Evolutionary conservation across 495 filamentous ascomycete genomes (phyloP).

Genomic region (Aspergillus wentii): DNA sequence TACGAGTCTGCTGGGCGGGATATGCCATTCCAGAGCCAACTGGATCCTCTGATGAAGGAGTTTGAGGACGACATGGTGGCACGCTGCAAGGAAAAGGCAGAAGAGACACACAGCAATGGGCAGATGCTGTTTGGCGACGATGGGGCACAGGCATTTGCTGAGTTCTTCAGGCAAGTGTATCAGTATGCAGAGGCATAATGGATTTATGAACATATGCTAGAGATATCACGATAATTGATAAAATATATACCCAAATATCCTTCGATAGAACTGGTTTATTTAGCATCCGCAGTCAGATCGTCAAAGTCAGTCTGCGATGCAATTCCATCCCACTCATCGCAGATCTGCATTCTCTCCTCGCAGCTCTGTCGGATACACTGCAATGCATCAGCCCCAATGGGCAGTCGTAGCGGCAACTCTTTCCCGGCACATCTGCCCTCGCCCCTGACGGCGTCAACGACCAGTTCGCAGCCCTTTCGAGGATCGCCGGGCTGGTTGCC

Average conservation of each 20-base stretch:
- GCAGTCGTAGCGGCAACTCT: slow-evolving; percentile 15
- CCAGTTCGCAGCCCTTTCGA: slow-evolving; percentile 10
- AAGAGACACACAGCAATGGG: slow-evolving; percentile 18
- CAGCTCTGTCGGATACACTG: slow-evolving; percentile 14
- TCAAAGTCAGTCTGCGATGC: too few relatives aligned
- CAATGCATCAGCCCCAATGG: slow-evolving; percentile 24
- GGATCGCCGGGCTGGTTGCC: slow-evolving; percentile 11
- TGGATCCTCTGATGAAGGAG: slow-evolving; percentile 21
- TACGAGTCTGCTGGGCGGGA: not conserved
- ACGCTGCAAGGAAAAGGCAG: slow-evolving; percentile 22
- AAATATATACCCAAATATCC: too few relatives aligned
- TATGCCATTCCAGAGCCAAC: slow-evolving; percentile 8
- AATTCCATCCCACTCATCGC: too few relatives aligned
- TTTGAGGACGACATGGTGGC: slow-evolving; percentile 34
- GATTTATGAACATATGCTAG: too few relatives aligned
- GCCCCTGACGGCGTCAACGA: slow-evolving; percentile 23
- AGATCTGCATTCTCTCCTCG: slow-evolving; percentile 4
- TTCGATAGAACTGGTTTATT: too few relatives aligned
- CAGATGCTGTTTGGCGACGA: slow-evolving; percentile 23
- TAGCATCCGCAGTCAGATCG: too few relatives aligned
- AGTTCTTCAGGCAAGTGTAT: slow-evolving; percentile 10
- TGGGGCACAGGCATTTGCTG: slow-evolving; percentile 17
- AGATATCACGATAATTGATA: too few relatives aligned
- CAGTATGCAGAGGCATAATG: slow-evolving; percentile 6
- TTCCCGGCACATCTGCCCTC: slow-evolving; percentile 24